Percentiles rank a stretch among this genome's conserved stretches.
These are phyloP conservation scores for Apiospora rasikravindrae DNA, from an alignment of 2,329 filamentous ascomycete genomes.

Conservation along the genomic window DNA sequence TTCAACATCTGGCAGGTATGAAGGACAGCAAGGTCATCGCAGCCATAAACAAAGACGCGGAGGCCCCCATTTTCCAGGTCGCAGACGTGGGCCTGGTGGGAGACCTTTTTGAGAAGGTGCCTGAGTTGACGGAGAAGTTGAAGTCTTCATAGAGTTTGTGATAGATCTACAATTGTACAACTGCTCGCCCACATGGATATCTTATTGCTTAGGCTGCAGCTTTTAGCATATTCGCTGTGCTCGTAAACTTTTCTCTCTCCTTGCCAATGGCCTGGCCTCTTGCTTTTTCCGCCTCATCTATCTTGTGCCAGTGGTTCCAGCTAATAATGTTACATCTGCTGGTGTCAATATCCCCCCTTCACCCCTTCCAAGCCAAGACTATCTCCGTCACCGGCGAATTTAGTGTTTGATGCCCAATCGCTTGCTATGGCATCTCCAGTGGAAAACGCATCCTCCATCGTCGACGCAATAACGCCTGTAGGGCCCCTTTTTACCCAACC, in stretches of 20 bases:
- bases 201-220: conserved; percentile 45
- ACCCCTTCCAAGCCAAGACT: conserved; percentile 78
- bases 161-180: conserved; percentile 22
- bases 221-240: conserved; percentile 61
- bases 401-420: conserved; percentile 67
- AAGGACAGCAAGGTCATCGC: conserved; percentile 99
- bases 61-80: conserved; percentile 98
- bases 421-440: conserved; percentile 82
- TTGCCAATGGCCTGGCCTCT: conserved; percentile 73
- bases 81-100: conserved; percentile 95
- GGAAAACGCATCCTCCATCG: conserved; percentile 91
- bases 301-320: conserved; percentile 85
- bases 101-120: conserved; percentile 94
- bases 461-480: conserved; percentile 93
- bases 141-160: conserved; percentile 55
- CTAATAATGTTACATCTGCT: conserved; percentile 67
- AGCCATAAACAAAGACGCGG: conserved; percentile 96
- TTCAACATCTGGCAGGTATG: conserved; percentile 98
- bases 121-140: conserved; percentile 94
- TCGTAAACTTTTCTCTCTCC: conserved; percentile 73
- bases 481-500: conserved; percentile 97
- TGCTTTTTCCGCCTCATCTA: conserved; percentile 78
- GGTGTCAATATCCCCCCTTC: conserved; percentile 58
- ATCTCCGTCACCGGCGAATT: conserved; percentile 44
- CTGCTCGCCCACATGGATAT: conserved; percentile 17